Conservation (phyloP, 2,329 filamentous ascomycete genomes). For the Paraconiothyrium brasiliense region DNA sequence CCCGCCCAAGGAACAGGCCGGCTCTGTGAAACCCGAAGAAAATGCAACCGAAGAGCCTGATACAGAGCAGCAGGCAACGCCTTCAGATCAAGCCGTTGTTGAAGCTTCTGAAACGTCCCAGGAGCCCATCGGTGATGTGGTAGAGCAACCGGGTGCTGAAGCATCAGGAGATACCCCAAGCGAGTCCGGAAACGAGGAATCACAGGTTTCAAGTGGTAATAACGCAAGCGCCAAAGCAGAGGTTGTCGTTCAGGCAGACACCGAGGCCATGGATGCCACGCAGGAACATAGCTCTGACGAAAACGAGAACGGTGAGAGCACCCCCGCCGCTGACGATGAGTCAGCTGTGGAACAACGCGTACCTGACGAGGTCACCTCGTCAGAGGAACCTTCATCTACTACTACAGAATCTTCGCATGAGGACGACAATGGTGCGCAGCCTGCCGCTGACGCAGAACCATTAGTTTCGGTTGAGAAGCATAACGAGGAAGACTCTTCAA, state of each 20-base stretch:
- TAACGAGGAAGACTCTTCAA: not conserved
- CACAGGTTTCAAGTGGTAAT: not conserved
- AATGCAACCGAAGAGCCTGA: not conserved
- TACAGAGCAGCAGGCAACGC: not conserved
- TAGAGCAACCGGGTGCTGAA: constrained; percentile 6
- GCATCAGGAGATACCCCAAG: not conserved
- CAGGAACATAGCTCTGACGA: not conserved
- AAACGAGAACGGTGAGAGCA: not conserved
- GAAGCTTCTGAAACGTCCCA: constrained; percentile 3
- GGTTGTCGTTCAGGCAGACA: not conserved
- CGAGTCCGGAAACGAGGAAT: not conserved
- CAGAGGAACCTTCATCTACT: not conserved
- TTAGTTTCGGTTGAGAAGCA: not conserved
- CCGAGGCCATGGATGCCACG: not conserved
- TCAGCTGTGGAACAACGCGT: not conserved
- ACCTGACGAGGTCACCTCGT: not conserved
- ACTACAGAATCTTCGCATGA: not conserved
- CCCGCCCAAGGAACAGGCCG: not conserved
- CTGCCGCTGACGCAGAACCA: not conserved
- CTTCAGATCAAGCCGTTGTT: constrained; percentile 4
- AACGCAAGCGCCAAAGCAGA: not conserved
- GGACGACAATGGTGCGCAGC: constrained; percentile 2
- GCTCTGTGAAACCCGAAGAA: not conserved
- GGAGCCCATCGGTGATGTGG: not conserved
- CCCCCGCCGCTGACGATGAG: not conserved